Evolutionary conservation across 176 grass and related monocot species (phyloP), one percentile per base, ranked within the genome.

Genomic region (Oryza australiensis): DNA sequence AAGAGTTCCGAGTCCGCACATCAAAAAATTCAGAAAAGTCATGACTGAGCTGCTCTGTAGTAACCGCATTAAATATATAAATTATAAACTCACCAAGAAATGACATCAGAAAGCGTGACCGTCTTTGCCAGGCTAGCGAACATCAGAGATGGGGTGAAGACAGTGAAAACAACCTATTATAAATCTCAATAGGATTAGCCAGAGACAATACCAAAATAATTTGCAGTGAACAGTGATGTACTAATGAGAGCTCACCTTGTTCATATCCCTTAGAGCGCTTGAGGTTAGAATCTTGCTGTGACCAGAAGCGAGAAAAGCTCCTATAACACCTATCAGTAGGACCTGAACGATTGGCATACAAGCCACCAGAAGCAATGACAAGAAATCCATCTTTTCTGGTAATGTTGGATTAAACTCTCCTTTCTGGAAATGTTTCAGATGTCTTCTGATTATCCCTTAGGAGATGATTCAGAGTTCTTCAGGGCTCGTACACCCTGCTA

Each of bases 91-190:
- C 80, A 95, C 95, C 95, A 98, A 71, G 95, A 98, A 70, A 93
- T 85, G 43, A 94, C 85, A n/a, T 94, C 90, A 3, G 84, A 68
- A 0, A 94, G 74, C 0, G 92, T 97, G 27, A 97, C 95, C 1
- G 88, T 97, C 78, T 85, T 97, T 1, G 92, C 92, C 12, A 97
- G 92, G 75, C 70, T 91, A 16, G 87, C 60, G 62, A 97, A 97
- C 81, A 93, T 92, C 14, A 97, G 84, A 12, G 88, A 86, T 27
- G 95, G 95, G 1, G 90, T 94, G 83, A 97, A 94, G 30, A 97
- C 86, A 35, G 84, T 82, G 42, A 94, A 97, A 53, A 97, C 90
- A 73, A 98, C 84, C 95, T 98, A 84, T 46, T 1, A n/a, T 35
- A 76, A 78, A 15, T 68, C 53, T 46, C 18, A n/a, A 43, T n/a